Conservation (phyloP, 345 rosid genomes). For the Brassica rapa region DNA sequence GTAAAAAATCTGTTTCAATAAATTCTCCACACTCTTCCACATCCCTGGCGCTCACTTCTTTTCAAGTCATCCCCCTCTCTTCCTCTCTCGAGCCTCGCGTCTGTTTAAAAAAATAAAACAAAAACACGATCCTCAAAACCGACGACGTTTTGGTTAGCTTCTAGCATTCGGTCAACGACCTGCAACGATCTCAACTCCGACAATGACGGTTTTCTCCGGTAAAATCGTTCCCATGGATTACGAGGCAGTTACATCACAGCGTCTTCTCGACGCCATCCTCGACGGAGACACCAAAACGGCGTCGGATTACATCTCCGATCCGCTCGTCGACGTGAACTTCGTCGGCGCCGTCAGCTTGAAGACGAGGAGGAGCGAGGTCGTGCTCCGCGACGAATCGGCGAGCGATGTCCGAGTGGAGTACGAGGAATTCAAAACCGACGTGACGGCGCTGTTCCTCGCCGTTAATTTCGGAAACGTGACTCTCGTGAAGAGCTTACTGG, state of each 20-base stretch:
- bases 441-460: constrained; percentile 88
- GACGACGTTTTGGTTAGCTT: constrained; percentile 16
- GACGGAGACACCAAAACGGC: constrained; percentile 66
- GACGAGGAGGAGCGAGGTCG: constrained; percentile 67
- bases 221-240: constrained; percentile 86
- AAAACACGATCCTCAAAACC: constrained; percentile 22
- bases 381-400: constrained; percentile 62
- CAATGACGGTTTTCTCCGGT: constrained; percentile 82
- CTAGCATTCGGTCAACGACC: constrained; percentile 25
- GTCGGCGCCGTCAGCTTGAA: constrained; percentile 78
- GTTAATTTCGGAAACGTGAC: constrained; percentile 72
- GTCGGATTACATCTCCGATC: constrained; percentile 64
- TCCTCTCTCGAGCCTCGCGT: constrained; percentile 49
- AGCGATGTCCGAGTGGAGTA: constrained; percentile 62
- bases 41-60: constrained; percentile 58
- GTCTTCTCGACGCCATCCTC: constrained; percentile 74
- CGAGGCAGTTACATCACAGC: constrained; percentile 84
- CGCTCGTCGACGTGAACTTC: constrained; percentile 81
- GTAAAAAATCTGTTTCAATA: constrained; percentile 40
- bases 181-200: background rate
- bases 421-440: constrained; percentile 92
- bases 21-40: constrained; percentile 40
- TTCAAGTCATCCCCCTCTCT: constrained; percentile 44
- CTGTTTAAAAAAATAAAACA: constrained; percentile 7
- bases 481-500: constrained; percentile 84